Evolutionary conservation across 2,329 filamentous ascomycete species (phyloP).

Genomic region (Huntiella bhutanensis): DNA sequence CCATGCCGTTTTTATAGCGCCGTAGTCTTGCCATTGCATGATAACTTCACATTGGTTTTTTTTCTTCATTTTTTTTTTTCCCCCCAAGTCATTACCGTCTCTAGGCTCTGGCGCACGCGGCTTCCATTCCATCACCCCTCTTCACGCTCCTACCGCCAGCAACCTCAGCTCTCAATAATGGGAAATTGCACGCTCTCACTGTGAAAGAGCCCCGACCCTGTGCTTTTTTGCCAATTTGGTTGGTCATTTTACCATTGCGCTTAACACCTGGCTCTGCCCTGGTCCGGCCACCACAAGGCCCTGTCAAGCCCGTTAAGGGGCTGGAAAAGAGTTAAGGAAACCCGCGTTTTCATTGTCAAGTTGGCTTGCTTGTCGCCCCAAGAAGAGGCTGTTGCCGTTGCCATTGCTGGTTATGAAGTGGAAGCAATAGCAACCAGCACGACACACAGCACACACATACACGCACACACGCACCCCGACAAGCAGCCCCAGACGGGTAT

Average conservation of each 20-base stretch:
- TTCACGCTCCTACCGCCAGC: no score
- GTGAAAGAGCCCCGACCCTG: slow-evolving; percentile 10
- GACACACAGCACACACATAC: no score
- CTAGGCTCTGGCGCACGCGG: no score
- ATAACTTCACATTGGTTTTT: no score
- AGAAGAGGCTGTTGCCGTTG: not conserved
- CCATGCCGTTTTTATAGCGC: no score
- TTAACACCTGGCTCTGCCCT: slow-evolving; percentile 11
- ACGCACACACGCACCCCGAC: no score
- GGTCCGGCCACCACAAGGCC: slow-evolving; percentile 5
- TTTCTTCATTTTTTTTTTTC: no score
- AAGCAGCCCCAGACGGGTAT: no score
- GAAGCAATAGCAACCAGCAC: no score
- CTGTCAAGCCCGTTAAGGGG: slow-evolving; percentile 6
- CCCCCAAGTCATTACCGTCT: no score
- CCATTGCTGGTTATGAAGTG: not conserved
- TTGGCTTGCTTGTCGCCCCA: not conserved
- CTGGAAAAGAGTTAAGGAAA: not conserved
- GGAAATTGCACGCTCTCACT: slow-evolving; percentile 11
- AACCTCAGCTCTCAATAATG: not conserved
- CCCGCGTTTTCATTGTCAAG: not conserved
- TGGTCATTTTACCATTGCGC: slow-evolving; percentile 11
- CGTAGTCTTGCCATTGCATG: no score
- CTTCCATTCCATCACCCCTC: no score
- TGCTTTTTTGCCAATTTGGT: slow-evolving; percentile 12